Evolutionary conservation across 1,139 yeast genomes (phyloP).

Genomic region (Taphrina populina): DNA sequence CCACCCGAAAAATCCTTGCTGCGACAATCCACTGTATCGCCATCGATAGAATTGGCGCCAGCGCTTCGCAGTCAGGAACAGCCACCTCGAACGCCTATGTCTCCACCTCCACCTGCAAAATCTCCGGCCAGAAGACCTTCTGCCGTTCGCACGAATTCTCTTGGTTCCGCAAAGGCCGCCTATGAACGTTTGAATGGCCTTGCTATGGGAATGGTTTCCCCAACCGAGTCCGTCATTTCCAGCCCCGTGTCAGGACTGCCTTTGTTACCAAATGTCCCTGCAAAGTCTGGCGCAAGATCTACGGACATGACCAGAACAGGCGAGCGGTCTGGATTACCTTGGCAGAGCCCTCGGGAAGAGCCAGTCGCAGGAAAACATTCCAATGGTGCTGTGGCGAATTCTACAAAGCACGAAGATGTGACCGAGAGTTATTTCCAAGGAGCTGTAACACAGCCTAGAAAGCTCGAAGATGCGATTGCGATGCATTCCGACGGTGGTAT

Average conservation of each 20-base stretch:
- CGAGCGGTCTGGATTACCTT: constrained; percentile 16
- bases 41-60: constrained; percentile 11
- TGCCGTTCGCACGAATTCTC: background rate
- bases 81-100: constrained; percentile 11
- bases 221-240: background rate
- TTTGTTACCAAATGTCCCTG: constrained; percentile 8
- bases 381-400: background rate
- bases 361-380: background rate
- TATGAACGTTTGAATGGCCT: constrained; percentile 14
- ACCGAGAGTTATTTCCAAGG: background rate
- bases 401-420: too few relatives aligned
- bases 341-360: constrained; percentile 1
- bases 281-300: constrained; percentile 20
- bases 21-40: background rate
- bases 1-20: constrained; percentile 13
- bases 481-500: too few relatives aligned
- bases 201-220: constrained; percentile 6
- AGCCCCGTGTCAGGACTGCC: constrained; percentile 12
- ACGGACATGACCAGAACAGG: background rate
- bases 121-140: constrained; percentile 22
- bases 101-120: constrained; percentile 22
- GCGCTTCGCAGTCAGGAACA: background rate
- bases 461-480: background rate
- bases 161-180: constrained; percentile 4
- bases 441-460: background rate